Conservation (phyloP, 2,329 filamentous ascomycete species). For the Fusarium nanum region DNA sequence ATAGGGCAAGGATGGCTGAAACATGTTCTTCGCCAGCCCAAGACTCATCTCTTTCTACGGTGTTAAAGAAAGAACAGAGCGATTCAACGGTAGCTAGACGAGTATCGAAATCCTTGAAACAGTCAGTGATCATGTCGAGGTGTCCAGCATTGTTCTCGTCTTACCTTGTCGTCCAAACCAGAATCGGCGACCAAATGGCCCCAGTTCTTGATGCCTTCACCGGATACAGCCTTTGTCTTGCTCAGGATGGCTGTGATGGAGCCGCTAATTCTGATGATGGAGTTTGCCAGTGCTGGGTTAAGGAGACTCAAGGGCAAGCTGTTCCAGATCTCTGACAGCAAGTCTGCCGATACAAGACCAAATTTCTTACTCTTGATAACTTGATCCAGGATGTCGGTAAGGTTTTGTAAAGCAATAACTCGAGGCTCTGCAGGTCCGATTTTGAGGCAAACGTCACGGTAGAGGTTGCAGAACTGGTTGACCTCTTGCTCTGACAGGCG, state of each 20-base stretch:
- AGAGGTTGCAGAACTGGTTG: slow-evolving; percentile 55
- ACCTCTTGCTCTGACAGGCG: slow-evolving; percentile 43
- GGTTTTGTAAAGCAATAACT: slow-evolving; percentile 59
- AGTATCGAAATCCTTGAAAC: slow-evolving; percentile 69
- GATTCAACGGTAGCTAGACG: slow-evolving; percentile 70
- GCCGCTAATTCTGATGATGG: slow-evolving; percentile 61
- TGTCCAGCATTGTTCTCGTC: background rate
- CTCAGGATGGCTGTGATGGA: slow-evolving; percentile 55
- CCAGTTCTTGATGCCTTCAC: slow-evolving; percentile 54
- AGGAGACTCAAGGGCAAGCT: slow-evolving; percentile 53
- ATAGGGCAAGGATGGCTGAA: slow-evolving; percentile 72
- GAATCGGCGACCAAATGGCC: slow-evolving; percentile 63
- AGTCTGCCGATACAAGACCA: slow-evolving; percentile 48
- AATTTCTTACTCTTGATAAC: slow-evolving; percentile 48
- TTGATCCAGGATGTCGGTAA: slow-evolving; percentile 59
- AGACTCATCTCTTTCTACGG: slow-evolving; percentile 29
- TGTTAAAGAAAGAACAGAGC: slow-evolving; percentile 62
- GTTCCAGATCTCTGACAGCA: slow-evolving; percentile 57
- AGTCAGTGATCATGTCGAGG: slow-evolving; percentile 13
- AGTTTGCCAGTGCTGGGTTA: slow-evolving; percentile 63
- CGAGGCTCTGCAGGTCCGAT: slow-evolving; percentile 59
- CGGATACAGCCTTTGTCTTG: slow-evolving; percentile 28
- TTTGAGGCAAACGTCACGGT: slow-evolving; percentile 55
- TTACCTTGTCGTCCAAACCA: slow-evolving; percentile 61
- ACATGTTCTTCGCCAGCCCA: slow-evolving; percentile 56